Conservation (phyloP, 495 filamentous ascomycete genomes). For the Lentithecium fluviatile region DNA sequence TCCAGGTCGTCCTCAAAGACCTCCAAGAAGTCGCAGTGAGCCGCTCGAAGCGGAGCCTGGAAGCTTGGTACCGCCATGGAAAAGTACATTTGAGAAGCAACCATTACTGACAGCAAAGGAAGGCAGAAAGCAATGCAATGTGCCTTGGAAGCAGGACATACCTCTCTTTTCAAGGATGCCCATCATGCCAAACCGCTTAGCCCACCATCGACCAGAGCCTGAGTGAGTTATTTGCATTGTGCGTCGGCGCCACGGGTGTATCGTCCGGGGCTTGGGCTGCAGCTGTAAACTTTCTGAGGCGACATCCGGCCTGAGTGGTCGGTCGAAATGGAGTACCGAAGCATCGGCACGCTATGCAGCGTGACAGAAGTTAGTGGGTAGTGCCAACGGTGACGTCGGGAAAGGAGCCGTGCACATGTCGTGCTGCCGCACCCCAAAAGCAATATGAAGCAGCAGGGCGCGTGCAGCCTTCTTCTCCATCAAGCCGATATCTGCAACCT, state of each 20-base stretch:
- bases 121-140: constrained; percentile 1
- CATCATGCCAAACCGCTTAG: too few relatives aligned
- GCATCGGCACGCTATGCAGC: too few relatives aligned
- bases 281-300: neutral
- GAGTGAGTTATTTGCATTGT: constrained; percentile 1
- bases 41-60: neutral
- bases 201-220: too few relatives aligned
- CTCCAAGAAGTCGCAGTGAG: constrained; percentile 19
- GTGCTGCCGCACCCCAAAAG: constrained; percentile 4
- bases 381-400: constrained; percentile 1
- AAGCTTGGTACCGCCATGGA: constrained; percentile 3
- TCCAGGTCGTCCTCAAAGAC: constrained; percentile 23
- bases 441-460: constrained; percentile 11
- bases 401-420: neutral
- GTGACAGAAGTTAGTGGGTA: neutral
- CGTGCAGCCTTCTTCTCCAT: neutral
- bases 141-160: constrained; percentile 16
- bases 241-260: constrained; percentile 18
- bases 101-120: neutral
- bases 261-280: neutral
- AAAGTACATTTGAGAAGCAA: neutral
- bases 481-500: neutral
- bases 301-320: too few relatives aligned
- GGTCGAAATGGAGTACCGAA: too few relatives aligned
- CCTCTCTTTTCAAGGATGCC: too few relatives aligned